Base-by-base conservation (phyloP, 2,329 filamentous ascomycete genomes). In the Verticillium albo-atrum region DNA sequence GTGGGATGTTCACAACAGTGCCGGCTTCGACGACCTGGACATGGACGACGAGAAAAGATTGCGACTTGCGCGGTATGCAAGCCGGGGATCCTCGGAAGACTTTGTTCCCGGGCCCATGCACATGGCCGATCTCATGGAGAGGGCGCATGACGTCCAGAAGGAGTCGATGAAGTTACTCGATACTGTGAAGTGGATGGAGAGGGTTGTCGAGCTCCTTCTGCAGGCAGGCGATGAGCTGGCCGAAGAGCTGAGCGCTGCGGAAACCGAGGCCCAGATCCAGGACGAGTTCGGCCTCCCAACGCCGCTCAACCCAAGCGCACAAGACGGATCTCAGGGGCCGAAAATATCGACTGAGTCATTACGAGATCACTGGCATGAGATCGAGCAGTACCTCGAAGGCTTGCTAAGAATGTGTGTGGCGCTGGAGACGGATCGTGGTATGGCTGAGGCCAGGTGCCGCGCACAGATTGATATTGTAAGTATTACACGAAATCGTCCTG, bases 181-280 rank as follows among this genome's bases (percentile, higher is more conserved):
- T 54, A 79, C 77, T 1, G 70, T 80, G 32, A 68, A 75, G 25
- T 80, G 77, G 77, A 79, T 79, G 73, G 77, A 80, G 62, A 72
- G 77, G 7, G 77, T 75, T 1, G 66, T 79, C 34, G 77, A 77
- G 62, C 68, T 79, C 17, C 67, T 79, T 58, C 72, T 79, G 12
- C 68, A 77, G 47, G 71, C 75, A 0, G 77, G 77, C 4, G 77
- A 79, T 34, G 77, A 78, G 56, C 64, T 80, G 3, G 73, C 74
- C 32, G 71, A 69, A 28, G 68, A 67, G 25, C 60, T 66, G 58
- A 68, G 62, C 55, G 68, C 54, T 1, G 60, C 53, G 4, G 55
- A 60, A 0, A 32, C 60, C 30, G 61, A 68, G 9, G 55, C 67
- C 12, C 66, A 62, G 20, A n/a, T 23, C 6, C 55, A 60, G 6